Evolutionary conservation across 2,329 filamentous ascomycete genomes (phyloP).

Genomic region (Periconia sp.): DNA sequence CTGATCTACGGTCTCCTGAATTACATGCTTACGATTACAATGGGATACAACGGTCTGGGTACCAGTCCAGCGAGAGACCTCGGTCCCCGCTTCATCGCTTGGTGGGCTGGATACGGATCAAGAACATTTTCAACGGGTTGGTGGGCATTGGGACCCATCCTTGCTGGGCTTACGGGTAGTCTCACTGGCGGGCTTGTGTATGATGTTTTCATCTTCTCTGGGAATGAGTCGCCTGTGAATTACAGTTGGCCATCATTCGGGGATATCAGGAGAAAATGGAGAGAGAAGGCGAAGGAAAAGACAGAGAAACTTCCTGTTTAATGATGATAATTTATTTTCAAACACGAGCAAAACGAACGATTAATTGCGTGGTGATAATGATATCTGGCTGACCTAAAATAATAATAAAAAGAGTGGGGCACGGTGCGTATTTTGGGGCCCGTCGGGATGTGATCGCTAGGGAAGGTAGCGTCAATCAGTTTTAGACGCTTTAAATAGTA

Average conservation of each 20-base stretch:
- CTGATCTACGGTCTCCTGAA: conserved; percentile 29
- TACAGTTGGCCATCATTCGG: conserved; percentile 29
- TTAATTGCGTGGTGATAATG: no score
- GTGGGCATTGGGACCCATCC: conserved; percentile 32
- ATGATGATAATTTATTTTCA: not conserved
- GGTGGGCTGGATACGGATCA: conserved; percentile 66
- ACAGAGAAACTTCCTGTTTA: conserved; percentile 4
- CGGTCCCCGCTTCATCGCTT: conserved; percentile 67
- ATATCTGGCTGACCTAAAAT: no score
- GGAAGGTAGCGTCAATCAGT: no score
- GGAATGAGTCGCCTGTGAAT: conserved; percentile 32
- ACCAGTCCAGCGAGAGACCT: conserved; percentile 73
- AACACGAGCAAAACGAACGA: no score
- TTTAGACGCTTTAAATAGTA: no score
- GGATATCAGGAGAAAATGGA: conserved; percentile 26
- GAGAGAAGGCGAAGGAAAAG: conserved; percentile 17
- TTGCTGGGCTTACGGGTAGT: conserved; percentile 25
- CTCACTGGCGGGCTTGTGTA: conserved; percentile 32
- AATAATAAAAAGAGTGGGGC: no score
- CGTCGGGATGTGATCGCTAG: no score
- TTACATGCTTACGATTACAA: conserved; percentile 26
- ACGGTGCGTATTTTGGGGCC: no score
- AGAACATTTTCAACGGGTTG: conserved; percentile 41
- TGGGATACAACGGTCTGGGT: conserved; percentile 41
- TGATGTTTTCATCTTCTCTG: conserved; percentile 34